Percentiles rank a stretch among this genome's conserved stretches.
Evolutionary conservation across 2,329 filamentous ascomycete genomes (phyloP).

Genomic region (Penicillium decumbens): DNA sequence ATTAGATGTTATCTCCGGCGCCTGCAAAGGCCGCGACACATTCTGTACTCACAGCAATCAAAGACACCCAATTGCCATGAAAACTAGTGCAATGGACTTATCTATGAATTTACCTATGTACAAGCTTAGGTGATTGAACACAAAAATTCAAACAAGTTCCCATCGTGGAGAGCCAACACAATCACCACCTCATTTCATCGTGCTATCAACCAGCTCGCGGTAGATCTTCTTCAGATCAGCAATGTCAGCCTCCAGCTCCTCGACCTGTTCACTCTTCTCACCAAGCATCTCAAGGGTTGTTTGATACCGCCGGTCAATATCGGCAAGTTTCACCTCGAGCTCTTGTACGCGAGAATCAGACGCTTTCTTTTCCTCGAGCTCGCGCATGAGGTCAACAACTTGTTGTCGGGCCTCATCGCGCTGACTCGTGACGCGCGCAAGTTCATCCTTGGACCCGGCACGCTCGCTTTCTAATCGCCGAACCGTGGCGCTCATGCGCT

Average conservation of each 20-base stretch:
- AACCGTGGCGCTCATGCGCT: slow-evolving; percentile 91
- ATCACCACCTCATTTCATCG: slow-evolving; percentile 54
- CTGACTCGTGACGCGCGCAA: slow-evolving; percentile 73
- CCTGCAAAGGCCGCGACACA: too few species aligned
- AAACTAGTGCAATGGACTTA: background rate
- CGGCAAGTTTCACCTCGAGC: slow-evolving; percentile 63
- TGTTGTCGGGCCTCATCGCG: slow-evolving; percentile 87
- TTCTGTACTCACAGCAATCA: too few species aligned
- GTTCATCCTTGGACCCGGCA: slow-evolving; percentile 79
- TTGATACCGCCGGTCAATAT: slow-evolving; percentile 73
- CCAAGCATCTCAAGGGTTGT: slow-evolving; percentile 91
- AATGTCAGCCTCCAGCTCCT: slow-evolving; percentile 85
- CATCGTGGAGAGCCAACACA: background rate
- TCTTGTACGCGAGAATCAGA: slow-evolving; percentile 57
- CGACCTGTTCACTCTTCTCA: slow-evolving; percentile 92
- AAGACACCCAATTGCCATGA: too few species aligned
- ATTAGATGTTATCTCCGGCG: too few species aligned
- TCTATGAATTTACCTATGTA: background rate
- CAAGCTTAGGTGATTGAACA: background rate
- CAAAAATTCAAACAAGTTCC: background rate
- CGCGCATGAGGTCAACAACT: slow-evolving; percentile 84
- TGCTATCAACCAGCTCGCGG: slow-evolving; percentile 81
- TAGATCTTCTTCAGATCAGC: slow-evolving; percentile 95
- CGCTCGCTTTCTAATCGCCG: slow-evolving; percentile 88
- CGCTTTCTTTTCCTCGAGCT: slow-evolving; percentile 66